Evolutionary conservation across 2,329 filamentous ascomycete genomes (phyloP).

Genomic region (Penicillium sp.): DNA sequence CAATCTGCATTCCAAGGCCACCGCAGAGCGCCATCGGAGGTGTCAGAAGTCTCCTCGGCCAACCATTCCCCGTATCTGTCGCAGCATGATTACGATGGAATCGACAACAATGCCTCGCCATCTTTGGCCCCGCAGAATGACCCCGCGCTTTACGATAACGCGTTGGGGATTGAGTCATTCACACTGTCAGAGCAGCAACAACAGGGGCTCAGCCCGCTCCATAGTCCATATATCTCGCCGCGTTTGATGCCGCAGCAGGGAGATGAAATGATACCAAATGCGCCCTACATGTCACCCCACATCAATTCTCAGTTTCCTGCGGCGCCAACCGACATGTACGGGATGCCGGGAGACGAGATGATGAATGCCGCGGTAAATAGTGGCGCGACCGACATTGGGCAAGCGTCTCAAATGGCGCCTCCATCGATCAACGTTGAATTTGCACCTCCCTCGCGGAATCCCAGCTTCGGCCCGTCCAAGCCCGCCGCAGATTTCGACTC

Average conservation of each 20-base stretch:
- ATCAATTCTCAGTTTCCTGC: slow-evolving; percentile 47
- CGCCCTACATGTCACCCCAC: slow-evolving; percentile 42
- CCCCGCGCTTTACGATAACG: slow-evolving; percentile 66
- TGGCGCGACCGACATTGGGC: slow-evolving; percentile 56
- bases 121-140: slow-evolving; percentile 69
- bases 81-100: slow-evolving; percentile 71
- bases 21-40: slow-evolving; percentile 79
- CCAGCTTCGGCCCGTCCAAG: slow-evolving; percentile 61
- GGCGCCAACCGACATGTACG: slow-evolving; percentile 48
- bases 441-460: slow-evolving; percentile 65
- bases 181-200: slow-evolving; percentile 63
- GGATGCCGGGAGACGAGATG: slow-evolving; percentile 44
- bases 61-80: slow-evolving; percentile 76
- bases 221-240: slow-evolving; percentile 67
- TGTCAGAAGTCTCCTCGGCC: slow-evolving; percentile 81
- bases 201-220: slow-evolving; percentile 54
- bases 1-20: slow-evolving; percentile 68
- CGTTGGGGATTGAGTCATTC: slow-evolving; percentile 71
- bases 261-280: slow-evolving; percentile 51
- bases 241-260: slow-evolving; percentile 64
- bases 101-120: slow-evolving; percentile 68
- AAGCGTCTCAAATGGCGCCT: slow-evolving; percentile 72
- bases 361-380: slow-evolving; percentile 43
- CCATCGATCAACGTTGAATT: slow-evolving; percentile 93
- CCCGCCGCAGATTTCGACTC: slow-evolving; percentile 66